These are phyloP conservation scores for Papiliotrema flavescens DNA, from an alignment of 1,284 basidiomycete species.

Conservation along the genomic window DNA sequence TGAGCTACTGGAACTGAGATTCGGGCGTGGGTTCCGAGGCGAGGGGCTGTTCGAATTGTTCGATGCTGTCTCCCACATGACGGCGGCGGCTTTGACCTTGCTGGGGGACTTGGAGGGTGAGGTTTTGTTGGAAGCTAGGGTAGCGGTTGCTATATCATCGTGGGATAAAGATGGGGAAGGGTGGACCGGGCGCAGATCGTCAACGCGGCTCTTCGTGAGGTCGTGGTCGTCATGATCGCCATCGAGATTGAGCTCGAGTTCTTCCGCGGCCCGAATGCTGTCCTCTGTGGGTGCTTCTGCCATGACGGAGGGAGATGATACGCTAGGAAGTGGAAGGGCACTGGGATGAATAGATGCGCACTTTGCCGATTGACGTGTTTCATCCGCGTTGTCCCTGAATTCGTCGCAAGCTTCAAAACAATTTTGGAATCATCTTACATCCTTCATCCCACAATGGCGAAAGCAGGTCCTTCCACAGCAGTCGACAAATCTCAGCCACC, in stretches of 20 bases:
- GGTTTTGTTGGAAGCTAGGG: slow-evolving; percentile 5
- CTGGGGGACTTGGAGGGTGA: slow-evolving; percentile 8
- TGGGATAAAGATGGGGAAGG: neutral
- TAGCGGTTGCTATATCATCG: too few species aligned
- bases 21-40: slow-evolving; percentile 4
- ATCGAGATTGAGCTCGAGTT: slow-evolving; percentile 21
- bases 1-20: slow-evolving; percentile 3
- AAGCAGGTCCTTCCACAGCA: neutral
- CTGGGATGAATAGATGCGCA: too few species aligned
- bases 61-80: slow-evolving; percentile 19
- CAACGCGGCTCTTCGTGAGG: too few species aligned
- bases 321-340: too few species aligned
- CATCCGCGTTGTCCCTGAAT: too few species aligned
- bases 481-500: neutral
- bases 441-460: too few species aligned
- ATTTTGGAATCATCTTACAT: too few species aligned
- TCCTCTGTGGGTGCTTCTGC: neutral
- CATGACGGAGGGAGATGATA: too few species aligned
- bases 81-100: slow-evolving; percentile 30
- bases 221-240: slow-evolving; percentile 2
- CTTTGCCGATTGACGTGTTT: too few species aligned
- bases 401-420: too few species aligned
- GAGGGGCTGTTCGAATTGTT: neutral
- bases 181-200: slow-evolving; percentile 9
- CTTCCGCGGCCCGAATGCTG: slow-evolving; percentile 17